Evolutionary conservation across 768 basidiomycete species (phyloP).

Genomic region (Trametes coccinea): DNA sequence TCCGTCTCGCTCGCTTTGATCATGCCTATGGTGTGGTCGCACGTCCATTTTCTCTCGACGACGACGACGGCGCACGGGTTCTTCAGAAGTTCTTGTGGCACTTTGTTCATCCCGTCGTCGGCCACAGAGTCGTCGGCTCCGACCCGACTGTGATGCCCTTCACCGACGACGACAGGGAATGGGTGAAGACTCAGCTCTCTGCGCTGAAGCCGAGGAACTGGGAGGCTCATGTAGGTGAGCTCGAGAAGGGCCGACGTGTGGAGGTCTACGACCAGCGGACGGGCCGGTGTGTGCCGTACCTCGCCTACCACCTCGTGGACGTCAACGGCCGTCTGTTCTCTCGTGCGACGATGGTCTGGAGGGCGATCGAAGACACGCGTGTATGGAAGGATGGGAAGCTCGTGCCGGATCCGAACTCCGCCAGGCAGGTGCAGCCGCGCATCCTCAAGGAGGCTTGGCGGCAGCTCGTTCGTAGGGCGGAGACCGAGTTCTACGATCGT

Average conservation of each 20-base stretch:
- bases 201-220: not conserved
- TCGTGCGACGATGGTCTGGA: slow-evolving; percentile 15
- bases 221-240: not conserved
- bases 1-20: slow-evolving; percentile 19
- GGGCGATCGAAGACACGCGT: slow-evolving; percentile 9
- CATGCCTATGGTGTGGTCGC: slow-evolving; percentile 10
- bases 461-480: slow-evolving; percentile 2
- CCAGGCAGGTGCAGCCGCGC: not conserved
- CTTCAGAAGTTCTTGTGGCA: slow-evolving; percentile 17
- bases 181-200: not conserved
- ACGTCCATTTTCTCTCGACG: not conserved
- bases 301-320: not conserved
- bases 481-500: slow-evolving; percentile 4
- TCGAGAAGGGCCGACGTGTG: not conserved
- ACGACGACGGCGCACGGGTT: not conserved
- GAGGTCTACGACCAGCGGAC: slow-evolving; percentile 1
- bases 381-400: not conserved
- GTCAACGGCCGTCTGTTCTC: slow-evolving; percentile 15
- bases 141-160: slow-evolving; percentile 2
- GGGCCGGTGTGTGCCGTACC: not conserved
- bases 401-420: not conserved
- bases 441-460: slow-evolving; percentile 23
- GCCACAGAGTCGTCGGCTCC: slow-evolving; percentile 4
- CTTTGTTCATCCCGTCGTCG: slow-evolving; percentile 7
- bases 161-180: not conserved